Base-by-base conservation (phyloP, 2,329 filamentous ascomycete species). In the Grosmannia penicillata region DNA sequence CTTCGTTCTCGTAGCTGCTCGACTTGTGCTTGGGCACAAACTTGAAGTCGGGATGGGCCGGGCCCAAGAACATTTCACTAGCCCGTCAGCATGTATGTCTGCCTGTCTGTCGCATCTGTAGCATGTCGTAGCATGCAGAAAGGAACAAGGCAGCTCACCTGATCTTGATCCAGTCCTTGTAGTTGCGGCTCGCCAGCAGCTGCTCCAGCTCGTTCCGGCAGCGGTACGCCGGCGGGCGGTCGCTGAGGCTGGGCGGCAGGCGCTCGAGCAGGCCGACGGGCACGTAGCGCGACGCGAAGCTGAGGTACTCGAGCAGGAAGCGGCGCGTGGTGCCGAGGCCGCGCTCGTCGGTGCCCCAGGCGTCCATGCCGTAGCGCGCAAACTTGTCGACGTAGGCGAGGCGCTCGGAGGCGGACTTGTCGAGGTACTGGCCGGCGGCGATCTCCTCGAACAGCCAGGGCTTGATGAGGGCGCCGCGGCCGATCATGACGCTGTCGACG, bases 381-480 rank as follows among this genome's bases (percentile, higher is more conserved):
- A 94, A 98, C 52, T 86, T 85, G 59, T 94, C 85, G 26, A 98
- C 66, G 52, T 93, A 86, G 26, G 65, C 62, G 23, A 98, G 71
- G 41, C 91, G 81, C 63, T 98, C 89, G 6, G 77, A 71, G 3
- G 89, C 81, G 4, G 83, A 85, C 59, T 98, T 98, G 65, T 98
- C 91, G 28, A 98, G 73, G 54, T 96, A 95, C 59, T 96, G 91
- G 6, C 82, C 82, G 45, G 77, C 72, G 48, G 83, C 75, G 39
- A 98, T 96, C 60, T 98, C 91, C 58, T 98, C 91, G 54, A 96
- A 98, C 45, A 98, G 68, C 91, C 91, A 98, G 1, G 91, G 91
- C 62, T 98, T 98, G 61, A 96, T 84, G 42, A 98, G 71, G 9
- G 91, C 91, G 40, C 91, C 91, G 43, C 91, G 82, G n/a, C 79